Base-by-base conservation (phyloP, 2,329 filamentous ascomycete genomes). In the Bimuria novae-zelandiae region DNA sequence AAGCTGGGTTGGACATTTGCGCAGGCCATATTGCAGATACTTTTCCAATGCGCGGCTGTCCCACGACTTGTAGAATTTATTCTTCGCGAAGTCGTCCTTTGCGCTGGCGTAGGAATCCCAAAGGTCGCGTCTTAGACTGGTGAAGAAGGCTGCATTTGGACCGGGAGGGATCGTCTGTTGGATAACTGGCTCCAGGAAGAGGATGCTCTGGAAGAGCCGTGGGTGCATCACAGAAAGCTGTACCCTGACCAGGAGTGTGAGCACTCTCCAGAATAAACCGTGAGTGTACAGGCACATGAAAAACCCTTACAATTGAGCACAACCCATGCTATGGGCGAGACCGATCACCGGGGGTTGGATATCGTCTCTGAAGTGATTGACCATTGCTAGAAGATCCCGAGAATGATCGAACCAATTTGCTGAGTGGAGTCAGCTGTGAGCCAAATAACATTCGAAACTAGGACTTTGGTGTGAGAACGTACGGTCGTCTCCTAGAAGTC, bases 301-400 rank as follows among this genome's bases (percentile, higher is more conserved):
- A 2, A 4, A 22, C 11, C 49, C 56, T 35, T 47, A 63, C 58
- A 64, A 30, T 48, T 61, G 57, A 8, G 49, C 32, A 27, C 45
- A 43, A 6, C 62, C 62, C 55, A 63, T 57, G 44, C 59, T 60
- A 36, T 65, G 62, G 5, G 40, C 62, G 10, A 65, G 7, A 12
- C 59, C 62, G 8, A 65, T 52, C 16, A 63, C 36, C 5, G 60
- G 60, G 3, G 55, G 46, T n/a, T 55, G 47, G 48, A 65, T 65
- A 1, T n/a, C 33, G 8, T 54, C 45, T 35, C 55, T 51, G 30
- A 63, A 63, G 2, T 54, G 36, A 41, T 65, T 60, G 2, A 65
- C 50, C 58, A 65, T 60, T 10, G 49, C 22, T 2, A 63, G 49
- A 12, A 63, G 47, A 43, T 62, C 61, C 19, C 54, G 53, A 11